Evolutionary conservation across 1,139 yeast species (phyloP).

Genomic region (Sugiyamaella neomexicana): DNA sequence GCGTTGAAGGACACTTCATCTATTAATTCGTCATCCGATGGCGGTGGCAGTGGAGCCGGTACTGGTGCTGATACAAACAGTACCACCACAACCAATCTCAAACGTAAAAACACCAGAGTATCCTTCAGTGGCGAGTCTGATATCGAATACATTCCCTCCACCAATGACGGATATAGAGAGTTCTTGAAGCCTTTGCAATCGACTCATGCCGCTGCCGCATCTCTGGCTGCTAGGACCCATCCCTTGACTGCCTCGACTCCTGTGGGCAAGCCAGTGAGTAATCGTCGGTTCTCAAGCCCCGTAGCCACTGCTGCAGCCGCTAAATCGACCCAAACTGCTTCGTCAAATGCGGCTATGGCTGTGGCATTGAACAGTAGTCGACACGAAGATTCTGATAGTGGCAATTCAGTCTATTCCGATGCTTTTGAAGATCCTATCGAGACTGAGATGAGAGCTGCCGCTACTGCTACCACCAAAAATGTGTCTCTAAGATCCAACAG

Average conservation of each 20-base stretch:
- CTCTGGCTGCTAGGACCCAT: conserved; percentile 20
- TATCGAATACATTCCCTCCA: conserved; percentile 14
- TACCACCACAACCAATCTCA: conserved; percentile 5
- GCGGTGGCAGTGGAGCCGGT: conserved; percentile 8
- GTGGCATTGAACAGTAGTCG: conserved; percentile 6
- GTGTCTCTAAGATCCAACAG: not conserved
- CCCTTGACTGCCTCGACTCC: conserved; percentile 12
- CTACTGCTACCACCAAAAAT: not conserved
- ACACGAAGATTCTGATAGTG: conserved; percentile 30
- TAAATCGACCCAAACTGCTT: conserved; percentile 14
- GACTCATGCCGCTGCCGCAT: conserved; percentile 17
- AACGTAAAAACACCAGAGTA: conserved; percentile 22
- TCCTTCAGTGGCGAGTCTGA: conserved; percentile 23
- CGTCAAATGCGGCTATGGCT: conserved; percentile 17
- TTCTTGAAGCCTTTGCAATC: conserved; percentile 13
- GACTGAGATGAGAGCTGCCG: conserved; percentile 15
- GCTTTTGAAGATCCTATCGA: conserved; percentile 30
- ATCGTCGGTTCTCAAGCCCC: conserved; percentile 15
- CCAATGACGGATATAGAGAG: conserved; percentile 12
- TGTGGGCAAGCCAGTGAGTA: not conserved
- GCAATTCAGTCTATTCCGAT: conserved; percentile 34
- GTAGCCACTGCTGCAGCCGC: conserved; percentile 32
- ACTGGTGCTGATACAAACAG: not conserved
- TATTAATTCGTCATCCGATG: conserved; percentile 24
- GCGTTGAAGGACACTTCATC: conserved; percentile 35